Percentiles rank a stretch among this genome's conserved stretches.
Evolutionary conservation across 345 rosid genomes (phyloP).

Genomic region (Populus ilicifolia): DNA sequence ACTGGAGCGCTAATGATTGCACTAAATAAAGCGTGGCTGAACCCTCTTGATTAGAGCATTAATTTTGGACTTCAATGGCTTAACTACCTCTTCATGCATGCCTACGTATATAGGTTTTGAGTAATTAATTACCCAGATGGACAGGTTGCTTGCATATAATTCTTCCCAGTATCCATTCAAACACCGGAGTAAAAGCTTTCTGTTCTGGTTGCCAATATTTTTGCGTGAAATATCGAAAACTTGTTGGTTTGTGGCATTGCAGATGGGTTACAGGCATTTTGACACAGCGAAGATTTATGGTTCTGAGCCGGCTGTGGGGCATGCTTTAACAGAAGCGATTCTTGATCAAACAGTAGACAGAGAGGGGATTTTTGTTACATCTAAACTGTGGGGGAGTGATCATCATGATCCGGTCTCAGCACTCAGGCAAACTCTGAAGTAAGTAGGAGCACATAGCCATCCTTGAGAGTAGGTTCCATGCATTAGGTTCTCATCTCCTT

Average conservation of each 20-base stretch:
- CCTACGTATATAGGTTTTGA: too few relatives aligned
- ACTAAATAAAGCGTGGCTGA: too few relatives aligned
- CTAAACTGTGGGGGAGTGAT: conserved; percentile 82
- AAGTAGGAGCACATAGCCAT: not conserved
- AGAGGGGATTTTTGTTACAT: conserved; percentile 69
- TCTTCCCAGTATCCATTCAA: too few relatives aligned
- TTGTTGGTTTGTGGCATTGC: not conserved
- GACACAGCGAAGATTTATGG: conserved; percentile 85
- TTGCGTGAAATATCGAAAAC: too few relatives aligned
- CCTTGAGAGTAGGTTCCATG: not conserved
- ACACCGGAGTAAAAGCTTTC: too few relatives aligned
- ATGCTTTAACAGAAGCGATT: conserved; percentile 49
- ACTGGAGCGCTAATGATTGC: too few relatives aligned
- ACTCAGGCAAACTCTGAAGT: conserved; percentile 57
- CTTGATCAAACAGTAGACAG: conserved; percentile 39
- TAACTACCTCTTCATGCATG: too few relatives aligned
- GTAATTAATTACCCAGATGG: too few relatives aligned
- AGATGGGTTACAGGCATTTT: conserved; percentile 87
- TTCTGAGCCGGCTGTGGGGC: conserved; percentile 80
- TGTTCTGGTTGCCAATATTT: too few relatives aligned
- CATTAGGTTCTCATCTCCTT: not conserved
- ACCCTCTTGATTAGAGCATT: too few relatives aligned
- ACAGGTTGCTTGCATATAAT: too few relatives aligned
- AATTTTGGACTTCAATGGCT: too few relatives aligned
- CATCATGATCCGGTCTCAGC: conserved; percentile 78